Percentiles rank a stretch among this genome's conserved stretches.
Evolutionary conservation across 2,329 filamentous ascomycete species (phyloP).

Genomic region (Fusarium transvaalense): DNA sequence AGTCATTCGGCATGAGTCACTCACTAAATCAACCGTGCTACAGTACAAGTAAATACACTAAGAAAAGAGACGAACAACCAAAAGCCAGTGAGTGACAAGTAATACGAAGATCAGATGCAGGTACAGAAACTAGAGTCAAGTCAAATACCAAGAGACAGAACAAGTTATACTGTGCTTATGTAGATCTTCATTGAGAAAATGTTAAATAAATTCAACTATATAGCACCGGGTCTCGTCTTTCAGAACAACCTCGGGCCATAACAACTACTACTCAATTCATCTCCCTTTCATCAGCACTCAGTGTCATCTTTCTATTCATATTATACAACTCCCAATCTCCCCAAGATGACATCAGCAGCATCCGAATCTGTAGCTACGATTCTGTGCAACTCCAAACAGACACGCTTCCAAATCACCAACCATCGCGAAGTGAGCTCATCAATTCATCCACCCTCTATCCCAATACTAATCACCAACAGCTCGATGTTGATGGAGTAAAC

Average conservation of each 20-base stretch:
- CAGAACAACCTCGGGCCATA: background rate
- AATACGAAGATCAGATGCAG: background rate
- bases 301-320: background rate
- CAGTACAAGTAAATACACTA: conserved; percentile 6
- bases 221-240: conserved; percentile 8
- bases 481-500: conserved; percentile 79
- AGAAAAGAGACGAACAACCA: background rate
- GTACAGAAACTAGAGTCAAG: background rate
- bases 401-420: conserved; percentile 70
- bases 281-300: background rate
- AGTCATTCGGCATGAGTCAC: conserved; percentile 48
- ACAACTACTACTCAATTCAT: background rate
- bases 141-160: background rate
- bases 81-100: conserved; percentile 12
- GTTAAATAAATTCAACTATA: background rate
- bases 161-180: background rate
- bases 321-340: background rate
- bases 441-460: background rate
- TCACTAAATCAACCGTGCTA: conserved; percentile 2
- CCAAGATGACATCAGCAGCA: conserved; percentile 61
- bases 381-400: conserved; percentile 75
- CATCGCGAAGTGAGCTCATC: conserved; percentile 64
- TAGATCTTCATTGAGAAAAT: background rate
- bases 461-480: conserved; percentile 54
- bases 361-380: conserved; percentile 66